These are phyloP conservation scores for Camelina laxa DNA, from an alignment of 345 rosid genomes.

Conservation along the genomic window DNA sequence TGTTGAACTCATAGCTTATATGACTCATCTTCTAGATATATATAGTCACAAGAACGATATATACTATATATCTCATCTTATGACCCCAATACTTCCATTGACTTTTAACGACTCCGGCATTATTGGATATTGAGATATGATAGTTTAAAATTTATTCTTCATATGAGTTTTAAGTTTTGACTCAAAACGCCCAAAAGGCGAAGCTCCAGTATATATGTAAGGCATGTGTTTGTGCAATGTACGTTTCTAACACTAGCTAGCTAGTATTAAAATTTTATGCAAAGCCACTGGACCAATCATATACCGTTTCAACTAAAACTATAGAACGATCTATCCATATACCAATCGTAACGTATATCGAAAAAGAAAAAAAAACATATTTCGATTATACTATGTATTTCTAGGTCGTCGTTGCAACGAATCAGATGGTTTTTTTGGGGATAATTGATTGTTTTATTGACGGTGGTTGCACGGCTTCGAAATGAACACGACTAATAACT, in stretches of 20 bases:
- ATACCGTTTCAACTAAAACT: neutral
- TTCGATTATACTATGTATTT: neutral
- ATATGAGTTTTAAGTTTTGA: neutral
- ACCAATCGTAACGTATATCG: neutral
- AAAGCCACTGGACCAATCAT: neutral
- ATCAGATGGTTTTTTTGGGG: neutral
- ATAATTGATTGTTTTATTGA: neutral
- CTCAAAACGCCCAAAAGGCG: neutral
- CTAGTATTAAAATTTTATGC: neutral
- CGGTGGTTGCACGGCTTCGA: neutral
- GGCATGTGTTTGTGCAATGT: neutral
- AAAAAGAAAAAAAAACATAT: no score
- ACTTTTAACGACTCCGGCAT: conserved; percentile 1
- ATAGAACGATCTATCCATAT: neutral
- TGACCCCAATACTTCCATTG: neutral
- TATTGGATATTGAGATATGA: neutral
- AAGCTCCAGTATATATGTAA: neutral
- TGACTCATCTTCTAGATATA: neutral
- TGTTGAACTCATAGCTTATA: neutral
- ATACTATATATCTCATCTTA: neutral
- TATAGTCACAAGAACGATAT: neutral
- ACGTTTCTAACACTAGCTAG: neutral
- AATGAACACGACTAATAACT: neutral
- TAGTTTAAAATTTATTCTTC: neutral
- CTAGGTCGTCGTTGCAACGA: neutral